Evolutionary conservation across 106 monocot species (phyloP).

Genomic region (Dendrobium chrysotoxum): DNA sequence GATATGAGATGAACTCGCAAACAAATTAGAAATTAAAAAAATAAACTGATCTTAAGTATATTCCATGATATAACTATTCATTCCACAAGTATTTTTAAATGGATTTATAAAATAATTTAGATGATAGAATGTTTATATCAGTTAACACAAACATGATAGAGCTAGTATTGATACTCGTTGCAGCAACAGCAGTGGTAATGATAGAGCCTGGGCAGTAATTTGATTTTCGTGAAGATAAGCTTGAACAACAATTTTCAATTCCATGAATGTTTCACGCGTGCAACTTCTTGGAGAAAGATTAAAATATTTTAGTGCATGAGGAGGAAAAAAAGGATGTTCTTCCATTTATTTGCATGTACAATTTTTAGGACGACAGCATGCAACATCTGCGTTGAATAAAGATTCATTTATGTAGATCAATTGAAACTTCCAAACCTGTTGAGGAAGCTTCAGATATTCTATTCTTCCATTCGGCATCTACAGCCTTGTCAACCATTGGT

Average conservation of each 20-base stretch:
- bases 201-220: neutral
- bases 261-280: neutral
- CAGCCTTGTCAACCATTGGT: conserved; percentile 15
- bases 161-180: too few relatives aligned
- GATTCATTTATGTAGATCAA: neutral
- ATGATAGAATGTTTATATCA: too few relatives aligned
- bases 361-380: neutral
- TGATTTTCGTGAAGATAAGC: neutral
- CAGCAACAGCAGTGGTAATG: too few relatives aligned
- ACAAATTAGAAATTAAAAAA: too few relatives aligned
- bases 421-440: neutral
- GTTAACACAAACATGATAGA: too few relatives aligned
- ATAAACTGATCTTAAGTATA: too few relatives aligned
- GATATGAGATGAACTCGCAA: too few relatives aligned
- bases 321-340: neutral
- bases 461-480: conserved; percentile 25
- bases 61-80: too few relatives aligned
- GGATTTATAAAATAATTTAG: too few relatives aligned
- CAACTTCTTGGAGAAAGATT: neutral
- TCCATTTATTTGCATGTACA: neutral
- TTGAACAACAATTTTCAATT: too few relatives aligned
- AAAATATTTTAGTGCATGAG: neutral
- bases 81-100: too few relatives aligned
- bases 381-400: neutral
- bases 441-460: neutral